Conservation (phyloP, 106 monocot genomes). For the Acorus gramineus region DNA sequence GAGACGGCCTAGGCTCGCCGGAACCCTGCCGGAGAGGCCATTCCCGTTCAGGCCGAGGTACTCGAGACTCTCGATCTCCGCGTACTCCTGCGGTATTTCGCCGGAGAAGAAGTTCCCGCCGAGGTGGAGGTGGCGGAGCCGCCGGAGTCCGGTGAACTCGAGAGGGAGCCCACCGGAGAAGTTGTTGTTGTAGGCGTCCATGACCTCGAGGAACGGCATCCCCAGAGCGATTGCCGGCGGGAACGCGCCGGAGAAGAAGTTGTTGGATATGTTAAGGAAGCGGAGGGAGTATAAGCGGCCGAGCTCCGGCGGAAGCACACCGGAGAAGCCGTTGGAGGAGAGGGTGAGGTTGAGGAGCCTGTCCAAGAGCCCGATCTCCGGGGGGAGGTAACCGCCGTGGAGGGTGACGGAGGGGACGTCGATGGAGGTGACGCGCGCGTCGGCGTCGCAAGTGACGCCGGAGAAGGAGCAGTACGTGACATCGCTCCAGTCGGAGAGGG, state of each 20-base stretch:
- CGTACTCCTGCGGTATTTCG: slow-evolving; percentile 41
- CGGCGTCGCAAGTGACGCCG: slow-evolving; percentile 46
- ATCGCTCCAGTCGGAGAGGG: slow-evolving; percentile 56
- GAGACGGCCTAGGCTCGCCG: slow-evolving; percentile 30
- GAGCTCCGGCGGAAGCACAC: slow-evolving; percentile 35
- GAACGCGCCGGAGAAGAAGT: slow-evolving; percentile 58
- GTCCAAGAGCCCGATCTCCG: slow-evolving; percentile 35
- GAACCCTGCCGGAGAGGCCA: slow-evolving; percentile 38
- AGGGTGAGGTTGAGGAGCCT: slow-evolving; percentile 60
- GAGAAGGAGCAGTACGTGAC: slow-evolving; percentile 48
- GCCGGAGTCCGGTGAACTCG: slow-evolving; percentile 2
- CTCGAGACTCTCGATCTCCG: slow-evolving; percentile 28
- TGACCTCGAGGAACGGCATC: slow-evolving; percentile 26
- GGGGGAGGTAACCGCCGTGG: slow-evolving; percentile 17
- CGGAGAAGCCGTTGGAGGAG: slow-evolving; percentile 28
- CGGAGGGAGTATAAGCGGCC: slow-evolving; percentile 33
- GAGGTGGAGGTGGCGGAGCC: slow-evolving; percentile 50
- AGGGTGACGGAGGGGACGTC: slow-evolving; percentile 31
- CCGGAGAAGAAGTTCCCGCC: slow-evolving; percentile 82
- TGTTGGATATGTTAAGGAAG: slow-evolving; percentile 82
- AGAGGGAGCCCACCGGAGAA: slow-evolving; percentile 52
- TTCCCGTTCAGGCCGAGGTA: slow-evolving; percentile 77
- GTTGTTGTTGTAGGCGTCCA: slow-evolving; percentile 87
- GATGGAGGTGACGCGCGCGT: slow-evolving; percentile 31
- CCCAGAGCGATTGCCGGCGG: slow-evolving; percentile 14